Conservation (phyloP, 208 protist genomes). For the Herpetomonas tarakana region DNA sequence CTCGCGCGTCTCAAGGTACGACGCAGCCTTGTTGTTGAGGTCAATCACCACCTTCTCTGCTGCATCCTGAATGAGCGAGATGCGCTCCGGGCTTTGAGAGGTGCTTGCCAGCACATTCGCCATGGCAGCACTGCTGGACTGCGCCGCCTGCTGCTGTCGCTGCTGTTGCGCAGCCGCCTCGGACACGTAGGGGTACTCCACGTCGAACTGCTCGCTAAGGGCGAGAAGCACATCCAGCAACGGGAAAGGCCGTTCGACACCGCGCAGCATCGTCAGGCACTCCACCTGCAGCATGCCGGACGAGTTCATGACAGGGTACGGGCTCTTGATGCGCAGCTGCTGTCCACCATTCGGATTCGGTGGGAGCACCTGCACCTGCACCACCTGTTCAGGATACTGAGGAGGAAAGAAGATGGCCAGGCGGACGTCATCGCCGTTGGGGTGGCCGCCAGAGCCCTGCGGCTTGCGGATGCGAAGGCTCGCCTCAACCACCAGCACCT, state of each 20-base stretch:
- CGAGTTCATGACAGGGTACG: slow-evolving; percentile 40
- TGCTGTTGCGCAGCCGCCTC: slow-evolving; percentile 8
- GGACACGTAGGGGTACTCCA: slow-evolving; percentile 55
- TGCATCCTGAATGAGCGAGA: slow-evolving; percentile 38
- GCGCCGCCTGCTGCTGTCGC: slow-evolving; percentile 3
- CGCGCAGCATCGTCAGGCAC: slow-evolving; percentile 48
- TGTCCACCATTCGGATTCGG: slow-evolving; percentile 10
- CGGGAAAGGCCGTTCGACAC: slow-evolving; percentile 46
- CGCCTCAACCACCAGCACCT: slow-evolving; percentile 8
- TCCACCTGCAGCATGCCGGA: slow-evolving; percentile 51
- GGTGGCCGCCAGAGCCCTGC: slow-evolving; percentile 8
- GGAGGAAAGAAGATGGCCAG: slow-evolving; percentile 9
- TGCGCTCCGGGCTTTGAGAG: slow-evolving; percentile 13
- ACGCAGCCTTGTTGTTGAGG: slow-evolving; percentile 63
- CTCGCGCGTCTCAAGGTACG: slow-evolving; percentile 59
- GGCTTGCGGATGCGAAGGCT: slow-evolving; percentile 20
- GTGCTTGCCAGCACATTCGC: slow-evolving; percentile 1
- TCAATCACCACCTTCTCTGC: slow-evolving; percentile 70
- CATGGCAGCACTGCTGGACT: not conserved
- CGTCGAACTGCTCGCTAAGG: slow-evolving; percentile 67
- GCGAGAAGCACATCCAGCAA: slow-evolving; percentile 64
- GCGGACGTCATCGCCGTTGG: not conserved
- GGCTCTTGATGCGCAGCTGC: slow-evolving; percentile 29
- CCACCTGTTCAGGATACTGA: slow-evolving; percentile 20
- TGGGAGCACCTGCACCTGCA: slow-evolving; percentile 24